Percentiles rank a stretch among this genome's conserved stretches.
Conservation (phyloP, 2,329 filamentous ascomycete species). For the Stemphylium beticola region DNA sequence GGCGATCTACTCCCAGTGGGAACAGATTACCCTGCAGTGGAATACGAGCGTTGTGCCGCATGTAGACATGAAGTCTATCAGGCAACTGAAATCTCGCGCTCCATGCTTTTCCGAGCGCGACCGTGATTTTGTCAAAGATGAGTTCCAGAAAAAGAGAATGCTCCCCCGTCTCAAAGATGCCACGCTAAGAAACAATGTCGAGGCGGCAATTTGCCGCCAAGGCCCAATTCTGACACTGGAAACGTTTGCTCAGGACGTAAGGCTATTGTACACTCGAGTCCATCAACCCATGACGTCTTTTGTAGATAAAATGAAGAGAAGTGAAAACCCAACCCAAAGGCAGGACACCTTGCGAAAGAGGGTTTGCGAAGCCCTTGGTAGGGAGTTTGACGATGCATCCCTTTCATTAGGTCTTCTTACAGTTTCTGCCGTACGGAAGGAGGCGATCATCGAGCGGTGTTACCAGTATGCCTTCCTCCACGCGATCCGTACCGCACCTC, state of each 20-base stretch:
- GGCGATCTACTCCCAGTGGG: constrained; percentile 1
- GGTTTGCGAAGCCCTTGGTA: background rate
- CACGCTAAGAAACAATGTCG: background rate
- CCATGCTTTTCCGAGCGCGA: background rate
- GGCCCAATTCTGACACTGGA: constrained; percentile 4
- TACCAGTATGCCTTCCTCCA: constrained; percentile 7
- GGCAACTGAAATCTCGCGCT: constrained; percentile 1
- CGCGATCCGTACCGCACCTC: background rate
- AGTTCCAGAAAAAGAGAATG: background rate
- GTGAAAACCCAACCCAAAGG: background rate
- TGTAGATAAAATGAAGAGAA: background rate
- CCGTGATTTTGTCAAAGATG: background rate
- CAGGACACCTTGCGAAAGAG: constrained; percentile 2
- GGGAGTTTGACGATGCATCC: background rate
- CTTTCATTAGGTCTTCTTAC: background rate
- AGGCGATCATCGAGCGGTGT: constrained; percentile 2
- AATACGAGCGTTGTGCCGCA: background rate
- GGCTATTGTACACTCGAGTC: background rate
- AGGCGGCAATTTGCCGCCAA: constrained; percentile 1
- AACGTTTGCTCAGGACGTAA: constrained; percentile 5
- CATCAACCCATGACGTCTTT: background rate
- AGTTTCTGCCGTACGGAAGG: background rate
- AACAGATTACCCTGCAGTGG: constrained; percentile 1
- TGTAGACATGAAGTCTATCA: background rate
- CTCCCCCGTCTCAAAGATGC: background rate